Evolutionary conservation across 768 basidiomycete genomes (phyloP).

Genomic region (Wakefieldia striispora): DNA sequence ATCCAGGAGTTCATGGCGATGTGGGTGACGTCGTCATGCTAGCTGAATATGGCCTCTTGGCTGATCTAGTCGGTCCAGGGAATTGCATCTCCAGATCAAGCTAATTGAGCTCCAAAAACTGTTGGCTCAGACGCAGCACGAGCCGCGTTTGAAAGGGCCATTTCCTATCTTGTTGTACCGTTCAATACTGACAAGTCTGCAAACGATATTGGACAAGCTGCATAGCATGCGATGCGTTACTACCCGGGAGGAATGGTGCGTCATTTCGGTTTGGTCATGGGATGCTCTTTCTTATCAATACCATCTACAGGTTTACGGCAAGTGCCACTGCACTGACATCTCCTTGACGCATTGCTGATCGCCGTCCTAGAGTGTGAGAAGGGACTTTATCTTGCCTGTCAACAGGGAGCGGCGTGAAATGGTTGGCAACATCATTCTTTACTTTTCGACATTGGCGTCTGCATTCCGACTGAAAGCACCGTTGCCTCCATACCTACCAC

Average conservation of each 20-base stretch:
- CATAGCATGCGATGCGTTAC: slow-evolving; percentile 99
- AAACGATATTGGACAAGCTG: slow-evolving; percentile 82
- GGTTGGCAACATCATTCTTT: slow-evolving; percentile 93
- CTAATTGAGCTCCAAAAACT: slow-evolving; percentile 82
- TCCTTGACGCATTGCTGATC: neutral
- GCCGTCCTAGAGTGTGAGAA: slow-evolving; percentile 60
- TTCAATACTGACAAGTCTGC: slow-evolving; percentile 75
- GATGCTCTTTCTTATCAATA: slow-evolving; percentile 8
- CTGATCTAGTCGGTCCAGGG: slow-evolving; percentile 68
- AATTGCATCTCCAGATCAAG: slow-evolving; percentile 90
- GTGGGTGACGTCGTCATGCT: slow-evolving; percentile 41
- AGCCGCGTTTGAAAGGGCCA: slow-evolving; percentile 93
- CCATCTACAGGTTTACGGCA: slow-evolving; percentile 63
- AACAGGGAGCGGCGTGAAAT: slow-evolving; percentile 88
- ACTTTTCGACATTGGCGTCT: slow-evolving; percentile 75
- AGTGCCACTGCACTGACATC: slow-evolving; percentile 22
- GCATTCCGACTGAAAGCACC: slow-evolving; percentile 86
- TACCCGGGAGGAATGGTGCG: slow-evolving; percentile 89
- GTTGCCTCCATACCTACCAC: slow-evolving; percentile 94
- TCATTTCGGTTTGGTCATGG: neutral
- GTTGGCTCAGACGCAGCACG: slow-evolving; percentile 87
- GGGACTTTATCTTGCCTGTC: slow-evolving; percentile 89
- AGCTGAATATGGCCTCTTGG: neutral
- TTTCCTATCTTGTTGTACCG: slow-evolving; percentile 88
- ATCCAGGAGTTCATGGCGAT: slow-evolving; percentile 91